A percentile compares a stretch with the other conserved stretches of the same genome.
phyloP scores from a whole-genome alignment of 768 basidiomycete genomes.

The Suillus subluteus region DNA sequence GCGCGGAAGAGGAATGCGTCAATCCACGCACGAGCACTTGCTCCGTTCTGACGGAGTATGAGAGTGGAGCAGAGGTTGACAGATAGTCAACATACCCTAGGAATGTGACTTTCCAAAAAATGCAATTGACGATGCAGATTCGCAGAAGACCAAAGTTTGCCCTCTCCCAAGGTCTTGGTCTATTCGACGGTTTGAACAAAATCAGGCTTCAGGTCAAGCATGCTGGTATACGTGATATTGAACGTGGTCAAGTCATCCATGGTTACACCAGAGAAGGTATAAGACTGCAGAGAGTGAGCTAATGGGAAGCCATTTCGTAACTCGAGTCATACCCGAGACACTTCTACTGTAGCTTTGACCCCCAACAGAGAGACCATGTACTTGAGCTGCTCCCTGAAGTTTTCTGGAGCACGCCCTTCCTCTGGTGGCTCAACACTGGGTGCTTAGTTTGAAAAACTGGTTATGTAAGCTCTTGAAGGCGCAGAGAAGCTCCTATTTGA shows the following conservation, averaged over 20 bases:
- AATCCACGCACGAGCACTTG: not conserved
- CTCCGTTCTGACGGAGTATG: not conserved
- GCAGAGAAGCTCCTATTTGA: constrained; percentile 29
- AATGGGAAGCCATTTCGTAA: not conserved
- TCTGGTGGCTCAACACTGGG: no score
- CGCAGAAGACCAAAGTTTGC: not conserved
- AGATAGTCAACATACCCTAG: not conserved
- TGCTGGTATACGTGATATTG: not conserved
- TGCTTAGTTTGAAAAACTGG: no score
- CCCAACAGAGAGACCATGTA: not conserved
- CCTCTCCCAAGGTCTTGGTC: not conserved
- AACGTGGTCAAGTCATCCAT: not conserved
- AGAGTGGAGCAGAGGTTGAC: not conserved
- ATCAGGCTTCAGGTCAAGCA: not conserved
- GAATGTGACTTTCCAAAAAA: not conserved
- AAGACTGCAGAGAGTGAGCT: not conserved
- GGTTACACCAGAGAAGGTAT: not conserved
- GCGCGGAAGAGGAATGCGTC: not conserved
- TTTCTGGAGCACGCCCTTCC: not conserved
- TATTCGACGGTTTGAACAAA: not conserved
- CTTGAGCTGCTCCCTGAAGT: not conserved
- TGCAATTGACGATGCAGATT: not conserved
- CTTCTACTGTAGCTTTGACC: not conserved
- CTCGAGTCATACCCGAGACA: not conserved
- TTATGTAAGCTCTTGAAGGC: no score